Base-by-base conservation (phyloP, 1,284 basidiomycete genomes). In the Sphaerobolus stellatus region DNA sequence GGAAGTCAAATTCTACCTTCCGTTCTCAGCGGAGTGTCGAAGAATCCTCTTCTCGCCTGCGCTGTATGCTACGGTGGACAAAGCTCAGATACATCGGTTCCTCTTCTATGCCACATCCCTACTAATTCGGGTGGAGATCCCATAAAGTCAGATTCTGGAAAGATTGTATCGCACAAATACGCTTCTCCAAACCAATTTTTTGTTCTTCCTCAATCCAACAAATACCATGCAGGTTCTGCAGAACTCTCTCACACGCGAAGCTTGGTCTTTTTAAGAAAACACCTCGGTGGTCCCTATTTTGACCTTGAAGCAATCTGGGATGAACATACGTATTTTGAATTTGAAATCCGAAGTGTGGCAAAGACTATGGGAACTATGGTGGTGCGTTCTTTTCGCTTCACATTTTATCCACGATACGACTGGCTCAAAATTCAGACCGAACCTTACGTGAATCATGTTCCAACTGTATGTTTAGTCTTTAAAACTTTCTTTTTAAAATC, bases 311-410 rank as follows among this genome's bases (percentile, higher is more conserved):
- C 73, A 3, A 75, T 80, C 33, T 81, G 79, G 79, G 76, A 80
- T 18, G 78, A 78, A 56, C 79, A 81, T 58, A 74, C 72, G 2
- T 71, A 71, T 50, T 79, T 74, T 54, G 78, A 81, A 62, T 81
- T 81, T 59, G 72, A 73, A 52, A 67, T 68, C 9, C 66, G 78
- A 40, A 79, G 76, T 56, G 77, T 80, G 2, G 78, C 76, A 2
- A 75, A 76, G 58, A 81, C 77, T 16, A 78, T 80, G 78, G 75
- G 72, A 24, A 81, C 77, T 3, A 79, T 80, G 78, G 78, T 79
- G 62, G 75, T 77, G 59, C 52, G 74, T 70, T 28, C 30, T 51
- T 46, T 36, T 51, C 13, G 8, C 20, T 3, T 29, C 29, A 24
- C 11, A n/a, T 30, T 8, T 22, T 44, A 22, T 40, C 16, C 22